Percentiles rank a stretch among this genome's conserved stretches.
Evolutionary conservation across 148 eudicot genomes (phyloP).

Genomic region (Fagopyrum tataricum): DNA sequence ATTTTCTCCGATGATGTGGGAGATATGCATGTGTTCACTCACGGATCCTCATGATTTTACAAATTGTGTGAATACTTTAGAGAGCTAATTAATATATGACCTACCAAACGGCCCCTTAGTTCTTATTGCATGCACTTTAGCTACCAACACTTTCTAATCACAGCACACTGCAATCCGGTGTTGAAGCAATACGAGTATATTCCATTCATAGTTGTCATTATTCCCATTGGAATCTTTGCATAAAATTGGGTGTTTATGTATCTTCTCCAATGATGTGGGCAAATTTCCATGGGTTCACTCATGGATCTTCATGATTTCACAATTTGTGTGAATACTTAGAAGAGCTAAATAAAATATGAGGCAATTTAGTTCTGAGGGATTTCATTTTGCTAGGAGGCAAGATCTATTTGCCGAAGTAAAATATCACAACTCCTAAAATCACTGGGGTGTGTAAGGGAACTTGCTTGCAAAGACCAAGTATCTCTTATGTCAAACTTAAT

Average conservation of each 20-base stretch:
- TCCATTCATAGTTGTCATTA: not conserved
- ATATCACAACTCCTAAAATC: not conserved
- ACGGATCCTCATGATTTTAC: not conserved
- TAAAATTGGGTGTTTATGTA: no score
- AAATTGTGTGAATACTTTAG: no score
- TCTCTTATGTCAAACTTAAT: not conserved
- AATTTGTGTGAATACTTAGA: no score
- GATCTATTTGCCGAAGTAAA: not conserved
- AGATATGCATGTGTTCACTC: no score
- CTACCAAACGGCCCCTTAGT: not conserved
- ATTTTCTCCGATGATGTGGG: no score
- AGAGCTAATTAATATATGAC: not conserved
- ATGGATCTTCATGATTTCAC: not conserved
- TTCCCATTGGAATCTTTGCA: not conserved
- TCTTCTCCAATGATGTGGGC: no score
- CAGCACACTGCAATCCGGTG: not conserved
- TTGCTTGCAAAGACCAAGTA: not conserved
- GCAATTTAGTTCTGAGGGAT: not conserved
- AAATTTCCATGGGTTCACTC: no score
- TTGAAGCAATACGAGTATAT: not conserved
- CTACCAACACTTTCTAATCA: not conserved
- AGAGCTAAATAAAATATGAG: not conserved
- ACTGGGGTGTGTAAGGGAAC: not conserved
- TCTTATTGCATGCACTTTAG: not conserved
- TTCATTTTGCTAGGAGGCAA: not conserved